Percentiles rank a stretch among this genome's conserved stretches.
phyloP scores from a whole-genome alignment of 306 rosid species.

The Prinsepia uniflora region DNA sequence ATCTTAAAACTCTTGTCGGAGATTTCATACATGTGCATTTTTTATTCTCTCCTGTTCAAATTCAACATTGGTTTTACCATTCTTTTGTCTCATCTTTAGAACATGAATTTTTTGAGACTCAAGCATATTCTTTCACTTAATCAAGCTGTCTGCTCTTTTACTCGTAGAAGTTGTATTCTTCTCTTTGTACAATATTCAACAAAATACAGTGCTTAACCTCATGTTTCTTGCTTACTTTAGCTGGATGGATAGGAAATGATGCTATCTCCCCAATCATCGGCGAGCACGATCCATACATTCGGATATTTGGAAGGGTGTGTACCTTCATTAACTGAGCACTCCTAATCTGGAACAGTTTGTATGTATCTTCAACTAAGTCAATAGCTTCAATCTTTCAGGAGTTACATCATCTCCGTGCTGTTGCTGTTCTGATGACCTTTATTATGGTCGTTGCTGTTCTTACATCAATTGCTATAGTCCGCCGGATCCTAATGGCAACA shows the following conservation, averaged over 20 bases:
- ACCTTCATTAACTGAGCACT: conserved; percentile 23
- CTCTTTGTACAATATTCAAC: conserved; percentile 15
- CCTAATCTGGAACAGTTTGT: conserved; percentile 1
- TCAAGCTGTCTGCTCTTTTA: conserved; percentile 15
- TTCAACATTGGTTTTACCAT: not conserved
- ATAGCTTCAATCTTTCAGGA: conserved; percentile 55
- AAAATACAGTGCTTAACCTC: conserved; percentile 22
- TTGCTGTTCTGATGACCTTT: conserved; percentile 78
- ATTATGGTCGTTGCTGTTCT: conserved; percentile 74
- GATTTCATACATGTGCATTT: not conserved
- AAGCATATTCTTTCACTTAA: not conserved
- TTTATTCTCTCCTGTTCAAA: not conserved
- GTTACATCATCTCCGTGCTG: conserved; percentile 69
- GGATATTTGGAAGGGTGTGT: conserved; percentile 78
- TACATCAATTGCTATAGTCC: conserved; percentile 85
- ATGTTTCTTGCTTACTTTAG: conserved; percentile 44
- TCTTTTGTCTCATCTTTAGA: not conserved
- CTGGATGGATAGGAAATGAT: conserved; percentile 97
- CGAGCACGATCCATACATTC: conserved; percentile 75
- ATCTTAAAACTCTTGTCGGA: not conserved
- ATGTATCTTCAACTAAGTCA: conserved; percentile 20
- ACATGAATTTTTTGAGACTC: not conserved
- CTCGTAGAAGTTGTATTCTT: not conserved
- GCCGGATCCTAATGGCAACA: conserved; percentile 96
- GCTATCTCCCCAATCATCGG: conserved; percentile 89